Percentiles rank a stretch among this genome's conserved stretches.
These are phyloP conservation scores for Epichloe scottii DNA, from an alignment of 2,329 filamentous ascomycete species.

Conservation along the genomic window DNA sequence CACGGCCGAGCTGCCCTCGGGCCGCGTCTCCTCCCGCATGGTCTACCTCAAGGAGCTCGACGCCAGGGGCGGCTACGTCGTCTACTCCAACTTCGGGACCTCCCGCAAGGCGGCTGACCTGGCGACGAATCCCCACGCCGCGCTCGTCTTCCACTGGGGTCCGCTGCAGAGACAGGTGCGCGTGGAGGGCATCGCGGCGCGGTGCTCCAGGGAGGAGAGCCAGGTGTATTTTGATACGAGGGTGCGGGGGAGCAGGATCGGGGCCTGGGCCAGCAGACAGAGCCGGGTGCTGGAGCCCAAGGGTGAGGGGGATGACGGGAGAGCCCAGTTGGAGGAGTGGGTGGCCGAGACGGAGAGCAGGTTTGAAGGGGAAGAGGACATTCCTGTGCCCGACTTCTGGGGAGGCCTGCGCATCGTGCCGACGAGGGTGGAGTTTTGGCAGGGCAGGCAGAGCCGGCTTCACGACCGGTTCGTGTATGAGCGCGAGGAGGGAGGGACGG, in stretches of 20 bases:
- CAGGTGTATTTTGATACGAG: conserved; percentile 54
- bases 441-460: conserved; percentile 76
- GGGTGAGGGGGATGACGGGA: conserved; percentile 45
- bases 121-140: conserved; percentile 60
- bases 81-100: conserved; percentile 88
- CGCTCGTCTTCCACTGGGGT: conserved; percentile 85
- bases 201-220: conserved; percentile 58
- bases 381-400: conserved; percentile 91
- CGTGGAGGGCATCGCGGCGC: conserved; percentile 65
- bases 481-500: conserved; percentile 32
- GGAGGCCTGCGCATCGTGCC: conserved; percentile 80
- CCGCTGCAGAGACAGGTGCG: conserved; percentile 78
- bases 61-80: conserved; percentile 59
- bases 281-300: conserved; percentile 56
- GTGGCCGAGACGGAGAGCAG: conserved; percentile 64
- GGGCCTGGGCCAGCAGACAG: conserved; percentile 89
- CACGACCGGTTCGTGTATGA: conserved; percentile 90
- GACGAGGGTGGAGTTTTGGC: conserved; percentile 88
- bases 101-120: conserved; percentile 58
- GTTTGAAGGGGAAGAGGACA: conserved; percentile 65
- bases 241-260: conserved; percentile 70
- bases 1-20: conserved; percentile 71
- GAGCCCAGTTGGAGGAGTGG: conserved; percentile 61
- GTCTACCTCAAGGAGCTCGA: conserved; percentile 97
- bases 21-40: conserved; percentile 70